phyloP scores from a whole-genome alignment of 192 early-diverging fungal species.

The Radiomyces spectabilis region DNA sequence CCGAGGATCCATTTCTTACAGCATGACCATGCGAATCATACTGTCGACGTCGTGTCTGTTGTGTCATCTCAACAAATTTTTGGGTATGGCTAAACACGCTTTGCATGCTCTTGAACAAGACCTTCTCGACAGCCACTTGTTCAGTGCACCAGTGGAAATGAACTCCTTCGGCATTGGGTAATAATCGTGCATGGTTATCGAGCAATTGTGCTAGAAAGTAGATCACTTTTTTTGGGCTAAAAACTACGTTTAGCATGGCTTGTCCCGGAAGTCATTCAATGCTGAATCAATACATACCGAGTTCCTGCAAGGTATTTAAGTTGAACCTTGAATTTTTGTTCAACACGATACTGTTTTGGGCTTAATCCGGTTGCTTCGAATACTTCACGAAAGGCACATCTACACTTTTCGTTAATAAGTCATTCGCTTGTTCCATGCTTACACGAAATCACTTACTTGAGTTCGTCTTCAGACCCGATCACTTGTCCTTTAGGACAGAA shows the following conservation, averaged over 20 bases:
- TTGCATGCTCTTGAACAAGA: slow-evolving; percentile 75
- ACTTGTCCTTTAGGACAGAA: slow-evolving; percentile 72
- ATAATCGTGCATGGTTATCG: slow-evolving; percentile 47
- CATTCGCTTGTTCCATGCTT: background rate
- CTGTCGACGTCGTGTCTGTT: too few species aligned
- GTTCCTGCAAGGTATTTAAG: slow-evolving; percentile 77
- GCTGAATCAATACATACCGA: slow-evolving; percentile 26
- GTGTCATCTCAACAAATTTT: slow-evolving; percentile 54
- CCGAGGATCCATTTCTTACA: background rate
- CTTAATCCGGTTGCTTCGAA: slow-evolving; percentile 67
- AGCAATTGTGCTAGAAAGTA: slow-evolving; percentile 71
- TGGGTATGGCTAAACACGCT: slow-evolving; percentile 66
- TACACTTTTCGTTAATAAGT: slow-evolving; percentile 21
- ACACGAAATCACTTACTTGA: slow-evolving; percentile 56
- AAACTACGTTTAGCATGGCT: background rate
- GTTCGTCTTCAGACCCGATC: slow-evolving; percentile 74
- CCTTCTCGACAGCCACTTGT: slow-evolving; percentile 59
- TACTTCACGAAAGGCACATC: slow-evolving; percentile 73
- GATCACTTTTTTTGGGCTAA: slow-evolving; percentile 69
- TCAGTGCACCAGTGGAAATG: slow-evolving; percentile 67
- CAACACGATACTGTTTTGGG: slow-evolving; percentile 59
- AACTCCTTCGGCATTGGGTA: slow-evolving; percentile 58
- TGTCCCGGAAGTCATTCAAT: background rate
- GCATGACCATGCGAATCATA: background rate
- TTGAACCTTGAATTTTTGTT: slow-evolving; percentile 67